These are phyloP conservation scores for Pseudocercospora musae DNA, from an alignment of 2,329 filamentous ascomycete species.

Conservation along the genomic window DNA sequence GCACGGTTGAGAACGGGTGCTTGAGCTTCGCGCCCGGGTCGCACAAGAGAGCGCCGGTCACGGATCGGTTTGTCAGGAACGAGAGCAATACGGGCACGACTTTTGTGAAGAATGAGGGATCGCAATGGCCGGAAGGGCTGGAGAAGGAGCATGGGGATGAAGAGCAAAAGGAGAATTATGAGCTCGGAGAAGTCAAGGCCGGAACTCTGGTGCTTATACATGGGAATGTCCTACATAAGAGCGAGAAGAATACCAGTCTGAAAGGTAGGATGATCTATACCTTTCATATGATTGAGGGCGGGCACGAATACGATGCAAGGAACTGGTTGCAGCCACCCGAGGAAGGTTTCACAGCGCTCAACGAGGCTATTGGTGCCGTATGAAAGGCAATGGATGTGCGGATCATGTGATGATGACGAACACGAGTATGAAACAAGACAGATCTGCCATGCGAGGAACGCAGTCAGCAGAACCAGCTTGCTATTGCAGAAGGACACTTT, in stretches of 20 bases:
- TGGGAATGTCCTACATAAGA: slow-evolving; percentile 93
- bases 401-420: background rate
- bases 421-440: background rate
- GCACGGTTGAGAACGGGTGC: slow-evolving; percentile 80
- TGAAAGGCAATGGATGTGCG: background rate
- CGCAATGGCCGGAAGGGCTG: slow-evolving; percentile 46
- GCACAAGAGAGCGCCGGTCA: slow-evolving; percentile 69
- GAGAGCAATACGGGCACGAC: slow-evolving; percentile 56
- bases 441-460: background rate
- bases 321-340: slow-evolving; percentile 92
- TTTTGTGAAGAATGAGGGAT: slow-evolving; percentile 57
- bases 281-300: slow-evolving; percentile 91
- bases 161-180: slow-evolving; percentile 58
- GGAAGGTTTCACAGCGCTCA: slow-evolving; percentile 61
- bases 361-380: slow-evolving; percentile 13
- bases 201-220: slow-evolving; percentile 91
- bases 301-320: slow-evolving; percentile 71
- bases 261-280: slow-evolving; percentile 95
- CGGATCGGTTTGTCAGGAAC: slow-evolving; percentile 70
- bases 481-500: background rate
- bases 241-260: slow-evolving; percentile 81
- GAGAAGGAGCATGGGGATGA: slow-evolving; percentile 32
- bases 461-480: background rate
- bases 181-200: slow-evolving; percentile 82
- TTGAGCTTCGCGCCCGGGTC: slow-evolving; percentile 81